phyloP scores from a whole-genome alignment of 1,139 yeast species.

The Geotrichum aggregatum region DNA sequence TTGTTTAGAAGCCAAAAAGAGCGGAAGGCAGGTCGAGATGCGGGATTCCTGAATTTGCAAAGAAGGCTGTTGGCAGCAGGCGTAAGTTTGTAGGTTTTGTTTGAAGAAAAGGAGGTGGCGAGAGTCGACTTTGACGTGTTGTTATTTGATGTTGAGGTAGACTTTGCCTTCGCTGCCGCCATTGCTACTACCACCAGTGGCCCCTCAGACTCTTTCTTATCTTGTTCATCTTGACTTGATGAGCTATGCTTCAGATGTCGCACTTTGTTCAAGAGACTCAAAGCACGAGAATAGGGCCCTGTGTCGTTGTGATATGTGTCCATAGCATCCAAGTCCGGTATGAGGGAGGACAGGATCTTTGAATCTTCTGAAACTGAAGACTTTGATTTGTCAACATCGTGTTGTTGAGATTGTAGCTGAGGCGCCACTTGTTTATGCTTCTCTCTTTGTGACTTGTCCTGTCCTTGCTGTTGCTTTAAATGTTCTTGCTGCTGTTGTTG shows the following conservation, averaged over 20 bases:
- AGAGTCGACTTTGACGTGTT: background rate
- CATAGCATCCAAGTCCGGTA: constrained; percentile 1
- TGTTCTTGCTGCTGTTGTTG: background rate
- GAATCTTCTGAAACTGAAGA: background rate
- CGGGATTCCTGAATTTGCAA: constrained; percentile 48
- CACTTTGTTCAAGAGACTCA: constrained; percentile 2
- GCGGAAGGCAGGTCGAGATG: constrained; percentile 47
- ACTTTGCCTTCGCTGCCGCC: background rate
- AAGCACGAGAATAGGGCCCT: constrained; percentile 11
- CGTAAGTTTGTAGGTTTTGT: background rate
- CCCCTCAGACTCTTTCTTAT: background rate
- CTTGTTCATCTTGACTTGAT: background rate
- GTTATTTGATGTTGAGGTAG: too few relatives aligned
- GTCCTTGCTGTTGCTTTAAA: background rate
- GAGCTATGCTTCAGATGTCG: background rate
- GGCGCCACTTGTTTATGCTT: too few relatives aligned
- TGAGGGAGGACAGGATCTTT: background rate
- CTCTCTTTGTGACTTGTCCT: too few relatives aligned
- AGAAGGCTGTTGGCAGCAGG: constrained; percentile 31
- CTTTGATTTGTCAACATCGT: too few relatives aligned
- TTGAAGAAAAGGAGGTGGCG: background rate
- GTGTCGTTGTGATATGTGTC: background rate
- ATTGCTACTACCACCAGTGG: background rate
- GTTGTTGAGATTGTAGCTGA: too few relatives aligned
- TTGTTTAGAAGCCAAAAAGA: constrained; percentile 53